Conservation (phyloP, 805 yeast species). For the Cyberlindnera sargentensis region DNA sequence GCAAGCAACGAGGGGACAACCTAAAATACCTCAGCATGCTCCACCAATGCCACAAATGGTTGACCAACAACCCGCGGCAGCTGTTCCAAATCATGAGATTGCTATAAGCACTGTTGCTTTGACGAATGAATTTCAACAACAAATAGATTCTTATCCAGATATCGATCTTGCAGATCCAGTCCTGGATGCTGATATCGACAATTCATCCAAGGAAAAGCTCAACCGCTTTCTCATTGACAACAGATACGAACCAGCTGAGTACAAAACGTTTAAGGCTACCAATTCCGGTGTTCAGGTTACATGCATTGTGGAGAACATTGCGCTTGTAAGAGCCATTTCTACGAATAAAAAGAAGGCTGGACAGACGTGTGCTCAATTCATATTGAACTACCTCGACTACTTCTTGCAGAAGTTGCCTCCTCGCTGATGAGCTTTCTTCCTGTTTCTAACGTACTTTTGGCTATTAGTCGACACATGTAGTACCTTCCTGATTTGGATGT, state of each 20-base stretch:
- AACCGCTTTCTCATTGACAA: conserved; percentile 7
- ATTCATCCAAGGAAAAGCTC: conserved; percentile 12
- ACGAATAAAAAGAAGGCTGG: conserved; percentile 20
- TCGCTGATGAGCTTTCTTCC: not conserved
- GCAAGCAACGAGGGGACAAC: no score
- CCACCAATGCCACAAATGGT: no score
- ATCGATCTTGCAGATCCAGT: not conserved
- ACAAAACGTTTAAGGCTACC: conserved; percentile 12
- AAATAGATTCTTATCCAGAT: not conserved
- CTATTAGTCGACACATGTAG: no score
- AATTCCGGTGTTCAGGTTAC: conserved; percentile 16
- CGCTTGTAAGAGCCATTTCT: conserved; percentile 11
- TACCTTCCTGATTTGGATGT: no score
- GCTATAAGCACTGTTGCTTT: no score
- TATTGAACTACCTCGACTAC: conserved; percentile 8
- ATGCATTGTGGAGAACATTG: conserved; percentile 8
- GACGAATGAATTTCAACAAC: no score
- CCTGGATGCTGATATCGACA: conserved; percentile 6
- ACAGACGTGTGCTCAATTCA: conserved; percentile 15
- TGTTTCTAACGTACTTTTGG: no score
- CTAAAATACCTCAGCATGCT: no score
- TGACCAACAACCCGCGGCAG: no score
- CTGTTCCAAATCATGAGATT: no score
- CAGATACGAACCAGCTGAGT: conserved; percentile 12
- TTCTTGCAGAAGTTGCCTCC: conserved; percentile 2